These are phyloP conservation scores for Scutellaria galericulata DNA, from an alignment of 257 asterid genomes.

Conservation along the genomic window DNA sequence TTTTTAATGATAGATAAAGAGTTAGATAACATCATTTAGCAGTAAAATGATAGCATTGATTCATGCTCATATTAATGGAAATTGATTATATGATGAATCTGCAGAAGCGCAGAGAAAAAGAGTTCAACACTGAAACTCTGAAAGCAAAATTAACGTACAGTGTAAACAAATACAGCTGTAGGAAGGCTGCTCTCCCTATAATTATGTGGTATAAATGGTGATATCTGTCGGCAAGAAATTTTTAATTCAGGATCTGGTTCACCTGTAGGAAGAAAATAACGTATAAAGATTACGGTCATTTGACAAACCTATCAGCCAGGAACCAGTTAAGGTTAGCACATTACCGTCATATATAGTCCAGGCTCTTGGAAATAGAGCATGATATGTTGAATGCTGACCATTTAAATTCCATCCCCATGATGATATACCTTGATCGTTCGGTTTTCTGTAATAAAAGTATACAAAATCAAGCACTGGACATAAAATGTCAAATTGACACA, in stretches of 20 bases:
- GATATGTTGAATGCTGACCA: conserved; percentile 98
- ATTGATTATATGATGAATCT: background rate
- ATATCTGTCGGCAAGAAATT: conserved; percentile 94
- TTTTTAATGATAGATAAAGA: background rate
- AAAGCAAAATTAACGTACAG: conserved; percentile 58
- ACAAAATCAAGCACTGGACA: conserved; percentile 2
- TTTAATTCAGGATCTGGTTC: conserved; percentile 98
- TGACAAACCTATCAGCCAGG: conserved; percentile 24
- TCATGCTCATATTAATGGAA: background rate
- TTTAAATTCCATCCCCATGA: conserved; percentile 99
- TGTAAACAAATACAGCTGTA: conserved; percentile 91
- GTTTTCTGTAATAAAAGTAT: conserved; percentile 58
- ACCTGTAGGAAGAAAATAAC: conserved; percentile 55
- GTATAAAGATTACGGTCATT: conserved; percentile 23
- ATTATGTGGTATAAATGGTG: conserved; percentile 97
- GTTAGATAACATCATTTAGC: background rate
- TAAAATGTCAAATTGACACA: background rate
- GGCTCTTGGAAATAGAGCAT: conserved; percentile 95
- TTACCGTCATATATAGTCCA: conserved; percentile 98
- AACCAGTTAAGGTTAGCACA: conserved; percentile 14
- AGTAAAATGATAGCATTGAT: background rate
- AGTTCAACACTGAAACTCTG: background rate
- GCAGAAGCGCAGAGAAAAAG: conserved; percentile 1
- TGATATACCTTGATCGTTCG: conserved; percentile 86
- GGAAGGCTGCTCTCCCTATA: conserved; percentile 99